A percentile compares a stretch with the other conserved stretches of the same genome.
phyloP scores from a whole-genome alignment of 2,329 filamentous ascomycete genomes.

The Penicillium oxalicum region DNA sequence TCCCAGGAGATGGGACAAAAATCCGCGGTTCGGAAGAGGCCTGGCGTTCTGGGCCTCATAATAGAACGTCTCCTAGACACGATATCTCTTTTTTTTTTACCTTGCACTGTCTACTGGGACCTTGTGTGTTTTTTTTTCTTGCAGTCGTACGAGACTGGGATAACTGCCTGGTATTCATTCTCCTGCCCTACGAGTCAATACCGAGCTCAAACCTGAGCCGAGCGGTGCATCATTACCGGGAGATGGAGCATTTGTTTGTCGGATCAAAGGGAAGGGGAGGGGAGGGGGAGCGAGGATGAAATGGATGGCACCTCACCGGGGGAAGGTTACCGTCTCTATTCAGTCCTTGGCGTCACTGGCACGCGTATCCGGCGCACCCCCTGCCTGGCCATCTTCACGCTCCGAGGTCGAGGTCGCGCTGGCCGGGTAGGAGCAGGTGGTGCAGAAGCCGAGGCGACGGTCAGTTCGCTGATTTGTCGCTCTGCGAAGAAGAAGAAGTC shows the following conservation, averaged over 20 bases:
- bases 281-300: too few relatives aligned
- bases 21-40: not conserved
- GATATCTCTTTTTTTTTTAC: not conserved
- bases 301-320: too few relatives aligned
- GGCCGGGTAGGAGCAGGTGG: conserved; percentile 5
- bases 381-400: conserved; percentile 17
- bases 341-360: conserved; percentile 18
- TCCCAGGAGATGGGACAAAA: too few relatives aligned
- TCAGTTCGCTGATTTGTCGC: conserved; percentile 19
- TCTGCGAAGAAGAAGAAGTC: conserved; percentile 11
- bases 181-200: too few relatives aligned
- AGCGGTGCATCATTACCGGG: too few relatives aligned
- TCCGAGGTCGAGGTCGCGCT: conserved; percentile 7
- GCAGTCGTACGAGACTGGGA: too few relatives aligned
- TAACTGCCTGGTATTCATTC: too few relatives aligned
- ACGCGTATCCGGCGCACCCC: conserved; percentile 13
- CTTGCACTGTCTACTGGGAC: not conserved
- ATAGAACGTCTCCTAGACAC: too few relatives aligned
- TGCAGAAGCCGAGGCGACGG: conserved; percentile 5
- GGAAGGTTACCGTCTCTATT: not conserved
- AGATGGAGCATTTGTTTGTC: too few relatives aligned
- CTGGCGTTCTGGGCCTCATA: too few relatives aligned
- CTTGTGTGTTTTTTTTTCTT: not conserved
- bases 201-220: too few relatives aligned
- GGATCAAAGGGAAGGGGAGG: too few relatives aligned